Evolutionary conservation across 1,139 yeast genomes (phyloP).

Genomic region (Geotrichum carabidarum): DNA sequence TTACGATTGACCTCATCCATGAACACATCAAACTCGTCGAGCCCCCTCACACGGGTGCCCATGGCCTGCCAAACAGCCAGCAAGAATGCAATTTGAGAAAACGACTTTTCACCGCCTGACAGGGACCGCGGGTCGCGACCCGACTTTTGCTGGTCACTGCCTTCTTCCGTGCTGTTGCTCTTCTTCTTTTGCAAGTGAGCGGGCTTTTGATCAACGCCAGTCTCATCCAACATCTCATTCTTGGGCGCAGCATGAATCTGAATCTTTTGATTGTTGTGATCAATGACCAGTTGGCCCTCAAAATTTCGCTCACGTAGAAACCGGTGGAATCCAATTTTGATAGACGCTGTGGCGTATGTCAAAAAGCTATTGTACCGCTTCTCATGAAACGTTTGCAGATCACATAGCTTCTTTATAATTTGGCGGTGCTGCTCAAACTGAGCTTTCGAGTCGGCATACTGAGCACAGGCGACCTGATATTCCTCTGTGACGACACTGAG

Average conservation of each 20-base stretch:
- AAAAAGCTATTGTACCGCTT: slow-evolving; percentile 24
- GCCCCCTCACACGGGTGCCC: slow-evolving; percentile 79
- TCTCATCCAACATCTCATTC: slow-evolving; percentile 51
- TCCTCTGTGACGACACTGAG: slow-evolving; percentile 5
- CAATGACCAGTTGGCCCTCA: slow-evolving; percentile 64
- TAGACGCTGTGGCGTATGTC: slow-evolving; percentile 15
- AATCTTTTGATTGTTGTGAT: slow-evolving; percentile 45
- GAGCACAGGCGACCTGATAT: not conserved
- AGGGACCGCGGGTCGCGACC: slow-evolving; percentile 73
- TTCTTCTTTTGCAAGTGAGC: slow-evolving; percentile 35
- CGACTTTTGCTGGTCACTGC: slow-evolving; percentile 44
- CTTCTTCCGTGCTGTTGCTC: slow-evolving; percentile 19
- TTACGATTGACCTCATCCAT: slow-evolving; percentile 93
- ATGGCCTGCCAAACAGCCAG: slow-evolving; percentile 90
- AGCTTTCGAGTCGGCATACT: slow-evolving; percentile 36
- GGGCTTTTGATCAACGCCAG: slow-evolving; percentile 40
- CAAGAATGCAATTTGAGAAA: slow-evolving; percentile 81
- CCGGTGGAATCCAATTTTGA: slow-evolving; percentile 24
- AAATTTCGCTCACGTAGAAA: slow-evolving; percentile 53
- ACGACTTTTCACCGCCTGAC: slow-evolving; percentile 96
- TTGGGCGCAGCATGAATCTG: slow-evolving; percentile 28
- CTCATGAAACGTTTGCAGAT: slow-evolving; percentile 28
- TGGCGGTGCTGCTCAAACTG: slow-evolving; percentile 39
- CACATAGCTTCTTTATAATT: slow-evolving; percentile 31
- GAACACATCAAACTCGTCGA: slow-evolving; percentile 96